These are phyloP conservation scores for Microbotryum violaceum DNA, from an alignment of 1,284 basidiomycete species.

Conservation along the genomic window DNA sequence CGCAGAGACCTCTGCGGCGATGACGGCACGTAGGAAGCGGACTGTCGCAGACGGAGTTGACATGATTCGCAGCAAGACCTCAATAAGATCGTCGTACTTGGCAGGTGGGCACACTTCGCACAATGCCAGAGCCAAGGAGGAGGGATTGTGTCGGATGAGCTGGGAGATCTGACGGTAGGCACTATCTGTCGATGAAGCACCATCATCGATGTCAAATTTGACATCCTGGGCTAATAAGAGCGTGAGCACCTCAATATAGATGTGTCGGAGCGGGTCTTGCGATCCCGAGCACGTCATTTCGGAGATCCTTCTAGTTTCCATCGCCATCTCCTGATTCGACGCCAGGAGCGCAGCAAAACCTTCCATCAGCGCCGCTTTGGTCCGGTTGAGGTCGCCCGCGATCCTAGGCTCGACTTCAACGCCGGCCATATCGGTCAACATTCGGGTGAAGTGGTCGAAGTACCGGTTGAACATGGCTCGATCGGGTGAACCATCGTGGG, in stretches of 20 bases:
- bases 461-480: too few relatives aligned
- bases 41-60: slow-evolving; percentile 64
- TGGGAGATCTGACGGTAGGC: slow-evolving; percentile 1
- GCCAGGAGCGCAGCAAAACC: too few relatives aligned
- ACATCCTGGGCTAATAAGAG: background rate
- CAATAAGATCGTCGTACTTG: slow-evolving; percentile 70
- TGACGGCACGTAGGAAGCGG: slow-evolving; percentile 67
- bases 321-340: background rate
- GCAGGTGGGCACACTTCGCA: slow-evolving; percentile 70
- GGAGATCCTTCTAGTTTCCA: background rate
- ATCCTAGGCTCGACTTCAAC: too few relatives aligned
- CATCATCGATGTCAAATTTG: background rate
- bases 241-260: background rate
- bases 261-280: slow-evolving; percentile 1
- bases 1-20: slow-evolving; percentile 70
- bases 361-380: too few relatives aligned
- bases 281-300: slow-evolving; percentile 1
- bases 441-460: too few relatives aligned
- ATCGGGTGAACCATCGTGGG: too few relatives aligned
- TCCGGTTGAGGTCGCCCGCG: too few relatives aligned
- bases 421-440: too few relatives aligned
- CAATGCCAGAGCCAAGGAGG: slow-evolving; percentile 64
- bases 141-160: slow-evolving; percentile 31
- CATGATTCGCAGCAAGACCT: slow-evolving; percentile 77
- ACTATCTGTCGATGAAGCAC: background rate